phyloP scores from a whole-genome alignment of 2,329 filamentous ascomycete genomes.

The Fusarium sp. region DNA sequence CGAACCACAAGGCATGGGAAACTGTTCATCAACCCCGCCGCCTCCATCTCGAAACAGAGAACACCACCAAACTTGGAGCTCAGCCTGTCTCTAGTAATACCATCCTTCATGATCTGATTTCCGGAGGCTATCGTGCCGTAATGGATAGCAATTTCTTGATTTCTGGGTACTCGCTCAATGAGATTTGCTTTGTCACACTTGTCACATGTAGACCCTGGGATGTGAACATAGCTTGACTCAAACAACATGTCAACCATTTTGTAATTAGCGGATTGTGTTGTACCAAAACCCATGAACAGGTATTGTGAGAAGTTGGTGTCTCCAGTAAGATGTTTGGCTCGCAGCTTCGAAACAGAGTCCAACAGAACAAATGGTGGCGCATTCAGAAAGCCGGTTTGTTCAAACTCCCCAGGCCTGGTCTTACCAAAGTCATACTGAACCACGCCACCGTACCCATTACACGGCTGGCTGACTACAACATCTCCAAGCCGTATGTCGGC shows the following conservation, averaged over 20 bases:
- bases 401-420: neutral
- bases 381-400: neutral
- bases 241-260: neutral
- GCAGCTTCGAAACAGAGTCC: neutral
- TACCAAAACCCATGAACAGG: too few relatives aligned
- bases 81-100: fast-evolving
- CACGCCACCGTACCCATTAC: constrained; percentile 30
- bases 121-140: neutral
- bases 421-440: constrained; percentile 51
- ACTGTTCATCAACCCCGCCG: neutral
- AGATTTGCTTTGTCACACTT: neutral
- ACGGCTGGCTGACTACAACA: constrained; percentile 36
- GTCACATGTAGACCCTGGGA: neutral
- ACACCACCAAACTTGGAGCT: neutral
- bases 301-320: too few relatives aligned
- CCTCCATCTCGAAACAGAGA: constrained; percentile 3
- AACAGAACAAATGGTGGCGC: neutral
- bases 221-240: neutral
- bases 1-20: neutral
- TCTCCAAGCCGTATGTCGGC: constrained; percentile 49
- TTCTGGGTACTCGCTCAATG: neutral
- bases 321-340: neutral
- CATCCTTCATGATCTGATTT: neutral
- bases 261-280: too few relatives aligned
- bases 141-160: neutral